Conservation (phyloP, 495 filamentous ascomycete species). For the Coniosporium apollinis region DNA sequence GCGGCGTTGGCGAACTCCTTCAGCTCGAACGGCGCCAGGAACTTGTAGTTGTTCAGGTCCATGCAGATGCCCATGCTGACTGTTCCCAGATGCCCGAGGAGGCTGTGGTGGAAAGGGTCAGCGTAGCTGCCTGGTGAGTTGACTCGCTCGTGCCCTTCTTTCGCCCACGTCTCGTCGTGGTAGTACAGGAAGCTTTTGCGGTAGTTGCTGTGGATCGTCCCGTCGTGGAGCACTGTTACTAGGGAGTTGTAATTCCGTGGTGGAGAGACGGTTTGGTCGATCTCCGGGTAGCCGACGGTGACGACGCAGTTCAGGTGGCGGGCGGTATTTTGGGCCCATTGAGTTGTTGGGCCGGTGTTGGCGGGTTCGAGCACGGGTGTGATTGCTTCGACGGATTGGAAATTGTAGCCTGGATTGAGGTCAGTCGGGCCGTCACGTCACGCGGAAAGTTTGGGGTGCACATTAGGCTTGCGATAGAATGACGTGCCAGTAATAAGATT, state of each 20-base stretch:
- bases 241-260: slow-evolving; percentile 60
- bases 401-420: slow-evolving; percentile 61
- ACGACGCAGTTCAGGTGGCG: slow-evolving; percentile 58
- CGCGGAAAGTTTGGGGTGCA: no score
- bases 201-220: slow-evolving; percentile 63
- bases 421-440: no score
- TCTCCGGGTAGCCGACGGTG: slow-evolving; percentile 83
- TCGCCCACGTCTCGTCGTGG: slow-evolving; percentile 83
- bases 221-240: slow-evolving; percentile 56
- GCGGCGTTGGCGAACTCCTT: slow-evolving; percentile 80
- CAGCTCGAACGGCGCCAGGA: slow-evolving; percentile 55
- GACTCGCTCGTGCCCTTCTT: slow-evolving; percentile 55
- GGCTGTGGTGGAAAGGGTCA: not conserved
- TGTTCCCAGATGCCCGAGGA: slow-evolving; percentile 21
- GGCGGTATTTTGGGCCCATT: slow-evolving; percentile 68
- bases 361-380: slow-evolving; percentile 66
- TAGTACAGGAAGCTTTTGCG: slow-evolving; percentile 82
- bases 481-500: slow-evolving; percentile 1
- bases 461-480: no score
- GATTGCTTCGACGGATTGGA: slow-evolving; percentile 61
- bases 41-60: slow-evolving; percentile 70
- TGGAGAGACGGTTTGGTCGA: not conserved
- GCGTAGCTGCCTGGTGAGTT: not conserved
- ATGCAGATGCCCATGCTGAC: slow-evolving; percentile 81
- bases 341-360: slow-evolving; percentile 50